Percentiles rank a stretch among this genome's conserved stretches.
Evolutionary conservation across 192 early-diverging fungal genomes (phyloP).

Genomic region (Coemansia sp.): DNA sequence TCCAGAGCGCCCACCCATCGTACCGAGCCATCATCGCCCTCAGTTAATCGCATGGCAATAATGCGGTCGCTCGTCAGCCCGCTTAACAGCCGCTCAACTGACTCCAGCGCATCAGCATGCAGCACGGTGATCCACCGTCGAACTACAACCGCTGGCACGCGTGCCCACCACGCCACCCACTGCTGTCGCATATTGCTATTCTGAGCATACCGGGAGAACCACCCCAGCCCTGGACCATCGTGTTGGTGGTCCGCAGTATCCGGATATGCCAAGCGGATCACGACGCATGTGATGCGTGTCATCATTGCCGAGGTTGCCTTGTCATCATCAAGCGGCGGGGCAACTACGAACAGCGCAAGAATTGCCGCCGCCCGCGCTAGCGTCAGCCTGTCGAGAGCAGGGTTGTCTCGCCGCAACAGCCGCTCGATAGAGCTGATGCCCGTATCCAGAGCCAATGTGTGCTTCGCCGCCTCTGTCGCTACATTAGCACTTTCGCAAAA

Average conservation of each 20-base stretch:
- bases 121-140: slow-evolving; percentile 28
- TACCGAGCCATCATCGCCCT: slow-evolving; percentile 17
- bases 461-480: neutral
- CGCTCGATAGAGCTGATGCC: neutral
- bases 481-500: slow-evolving; percentile 17
- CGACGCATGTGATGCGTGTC: slow-evolving; percentile 14
- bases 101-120: slow-evolving; percentile 22
- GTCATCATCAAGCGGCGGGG: neutral
- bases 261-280: slow-evolving; percentile 8
- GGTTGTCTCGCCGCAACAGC: neutral
- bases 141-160: slow-evolving; percentile 25
- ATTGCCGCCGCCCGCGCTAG: slow-evolving; percentile 26
- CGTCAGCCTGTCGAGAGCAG: neutral
- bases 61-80: slow-evolving; percentile 26
- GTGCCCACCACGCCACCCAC: slow-evolving; percentile 47
- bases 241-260: neutral
- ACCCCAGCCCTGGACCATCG: slow-evolving; percentile 8
- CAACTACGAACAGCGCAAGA: slow-evolving; percentile 13
- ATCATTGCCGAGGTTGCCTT: slow-evolving; percentile 2
- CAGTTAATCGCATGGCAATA: slow-evolving; percentile 20
- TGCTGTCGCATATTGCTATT: slow-evolving; percentile 25
- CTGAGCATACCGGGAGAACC: slow-evolving; percentile 33
- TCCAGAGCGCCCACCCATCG: slow-evolving; percentile 39
- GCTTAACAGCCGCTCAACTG: slow-evolving; percentile 13
- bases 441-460: neutral